These are phyloP conservation scores for Eragrostis curvula DNA, from an alignment of 176 grass and related monocot species.

Conservation along the genomic window DNA sequence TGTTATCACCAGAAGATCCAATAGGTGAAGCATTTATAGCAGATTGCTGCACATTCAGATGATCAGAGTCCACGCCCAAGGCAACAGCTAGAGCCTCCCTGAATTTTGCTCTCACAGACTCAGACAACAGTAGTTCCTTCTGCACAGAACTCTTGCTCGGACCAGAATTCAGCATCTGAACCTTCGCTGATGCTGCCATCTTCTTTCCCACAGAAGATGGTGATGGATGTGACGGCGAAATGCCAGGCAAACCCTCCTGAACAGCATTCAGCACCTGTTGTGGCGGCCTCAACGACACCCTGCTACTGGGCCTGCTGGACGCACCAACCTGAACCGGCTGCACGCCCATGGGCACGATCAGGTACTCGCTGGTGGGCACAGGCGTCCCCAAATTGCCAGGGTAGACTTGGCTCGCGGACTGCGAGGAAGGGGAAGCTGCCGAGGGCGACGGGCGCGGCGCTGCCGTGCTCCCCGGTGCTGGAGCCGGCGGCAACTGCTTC, in stretches of 20 bases:
- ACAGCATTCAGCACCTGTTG: conserved; percentile 32
- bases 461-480: not conserved
- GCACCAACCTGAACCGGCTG: conserved; percentile 31
- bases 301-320: conserved; percentile 19
- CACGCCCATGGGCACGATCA: conserved; percentile 43
- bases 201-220: conserved; percentile 36
- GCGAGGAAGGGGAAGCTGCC: not conserved
- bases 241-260: not conserved
- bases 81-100: conserved; percentile 61
- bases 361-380: conserved; percentile 6
- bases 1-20: not conserved
- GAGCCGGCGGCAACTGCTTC: conserved; percentile 1
- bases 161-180: conserved; percentile 39
- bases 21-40: conserved; percentile 30
- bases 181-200: conserved; percentile 12
- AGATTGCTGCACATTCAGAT: conserved; percentile 19
- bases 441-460: conserved; percentile 1
- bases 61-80: conserved; percentile 53
- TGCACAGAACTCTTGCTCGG: conserved; percentile 42
- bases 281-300: conserved; percentile 14
- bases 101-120: conserved; percentile 60
- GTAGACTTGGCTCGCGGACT: conserved; percentile 16
- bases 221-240: not conserved
- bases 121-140: conserved; percentile 20
- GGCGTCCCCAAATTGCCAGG: conserved; percentile 10